Conservation (phyloP, 2,329 filamentous ascomycete species). For the Cercospora sojina region DNA sequence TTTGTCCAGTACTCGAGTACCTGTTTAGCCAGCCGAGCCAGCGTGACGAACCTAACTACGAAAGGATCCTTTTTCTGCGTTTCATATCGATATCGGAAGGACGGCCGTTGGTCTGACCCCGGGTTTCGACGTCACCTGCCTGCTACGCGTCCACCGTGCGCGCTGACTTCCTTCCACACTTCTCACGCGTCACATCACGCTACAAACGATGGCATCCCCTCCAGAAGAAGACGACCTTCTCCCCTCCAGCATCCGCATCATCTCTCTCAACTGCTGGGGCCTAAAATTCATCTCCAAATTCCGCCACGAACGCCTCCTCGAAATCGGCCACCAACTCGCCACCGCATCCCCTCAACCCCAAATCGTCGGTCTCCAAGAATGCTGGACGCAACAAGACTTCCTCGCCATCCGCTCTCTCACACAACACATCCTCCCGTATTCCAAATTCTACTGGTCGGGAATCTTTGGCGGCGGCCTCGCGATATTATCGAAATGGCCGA, state of each 20-base stretch:
- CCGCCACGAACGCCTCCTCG: conserved; percentile 71
- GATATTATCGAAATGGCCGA: conserved; percentile 88
- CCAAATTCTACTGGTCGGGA: conserved; percentile 89
- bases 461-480: conserved; percentile 86
- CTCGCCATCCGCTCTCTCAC: conserved; percentile 72
- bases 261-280: conserved; percentile 97
- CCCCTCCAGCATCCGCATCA: conserved; percentile 61
- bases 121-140: not conserved
- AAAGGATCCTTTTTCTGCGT: not conserved
- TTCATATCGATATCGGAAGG: not conserved
- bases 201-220: not conserved
- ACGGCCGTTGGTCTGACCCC: not conserved
- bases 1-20: not conserved
- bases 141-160: not conserved
- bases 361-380: conserved; percentile 93
- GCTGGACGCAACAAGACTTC: conserved; percentile 87
- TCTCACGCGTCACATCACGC: not conserved
- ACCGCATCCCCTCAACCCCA: conserved; percentile 66
- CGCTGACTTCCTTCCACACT: not conserved
- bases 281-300: conserved; percentile 81
- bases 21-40: not conserved
- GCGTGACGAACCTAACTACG: not conserved
- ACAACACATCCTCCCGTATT: conserved; percentile 73
- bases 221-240: conserved; percentile 13
- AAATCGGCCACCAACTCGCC: conserved; percentile 81